These are phyloP conservation scores for Pseudogymnoascus sp. DNA, from an alignment of 2,329 filamentous ascomycete genomes.

Conservation along the genomic window DNA sequence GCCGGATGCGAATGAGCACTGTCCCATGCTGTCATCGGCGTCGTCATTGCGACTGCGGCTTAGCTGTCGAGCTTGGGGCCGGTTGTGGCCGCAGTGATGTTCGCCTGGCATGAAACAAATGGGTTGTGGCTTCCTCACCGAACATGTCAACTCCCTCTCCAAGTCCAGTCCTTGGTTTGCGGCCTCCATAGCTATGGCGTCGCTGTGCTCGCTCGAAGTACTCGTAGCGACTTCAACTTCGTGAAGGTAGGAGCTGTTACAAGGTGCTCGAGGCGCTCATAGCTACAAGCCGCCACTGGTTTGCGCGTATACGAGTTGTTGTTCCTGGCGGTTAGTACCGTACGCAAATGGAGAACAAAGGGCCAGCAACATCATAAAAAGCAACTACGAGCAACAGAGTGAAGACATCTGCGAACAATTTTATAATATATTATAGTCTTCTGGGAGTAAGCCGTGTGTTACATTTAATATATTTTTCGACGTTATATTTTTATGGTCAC, in stretches of 20 bases:
- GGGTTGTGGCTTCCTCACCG: slow-evolving; percentile 51
- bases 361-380: background rate
- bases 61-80: slow-evolving; percentile 6
- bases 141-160: slow-evolving; percentile 91
- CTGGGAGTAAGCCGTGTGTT: background rate
- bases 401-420: background rate
- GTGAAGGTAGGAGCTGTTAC: background rate
- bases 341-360: background rate
- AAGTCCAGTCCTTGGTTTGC: slow-evolving; percentile 56
- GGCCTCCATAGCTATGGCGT: slow-evolving; percentile 38
- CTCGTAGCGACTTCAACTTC: background rate
- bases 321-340: slow-evolving; percentile 3
- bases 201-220: background rate
- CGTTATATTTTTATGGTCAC: background rate
- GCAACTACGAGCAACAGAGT: background rate
- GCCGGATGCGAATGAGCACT: background rate
- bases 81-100: slow-evolving; percentile 3
- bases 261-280: background rate
- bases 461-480: background rate
- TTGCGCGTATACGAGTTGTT: slow-evolving; percentile 4
- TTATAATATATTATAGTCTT: background rate
- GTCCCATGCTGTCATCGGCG: background rate
- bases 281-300: background rate
- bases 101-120: slow-evolving; percentile 6
- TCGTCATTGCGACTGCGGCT: background rate